phyloP scores from a whole-genome alignment of 1,284 basidiomycete species.

The Vanrija sp. region DNA sequence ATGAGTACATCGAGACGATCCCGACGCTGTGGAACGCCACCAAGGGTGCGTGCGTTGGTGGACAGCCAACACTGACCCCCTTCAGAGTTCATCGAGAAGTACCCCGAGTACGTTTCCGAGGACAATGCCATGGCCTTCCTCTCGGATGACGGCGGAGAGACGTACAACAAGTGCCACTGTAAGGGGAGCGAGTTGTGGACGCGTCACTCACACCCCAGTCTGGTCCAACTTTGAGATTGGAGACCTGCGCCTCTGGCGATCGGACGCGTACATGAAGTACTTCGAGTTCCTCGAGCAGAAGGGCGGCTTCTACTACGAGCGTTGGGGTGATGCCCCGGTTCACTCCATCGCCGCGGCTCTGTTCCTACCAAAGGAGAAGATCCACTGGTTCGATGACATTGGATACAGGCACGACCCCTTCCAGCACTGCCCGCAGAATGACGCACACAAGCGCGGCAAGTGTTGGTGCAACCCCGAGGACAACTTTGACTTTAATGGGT shows the following conservation, averaged over 20 bases:
- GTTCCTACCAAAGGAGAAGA: conserved; percentile 64
- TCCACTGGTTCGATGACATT: conserved; percentile 66
- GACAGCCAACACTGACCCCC: background rate
- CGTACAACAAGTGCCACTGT: conserved; percentile 79
- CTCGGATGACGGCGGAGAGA: conserved; percentile 65
- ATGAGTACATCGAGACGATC: conserved; percentile 74
- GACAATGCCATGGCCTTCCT: conserved; percentile 72
- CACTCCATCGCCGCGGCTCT: conserved; percentile 74
- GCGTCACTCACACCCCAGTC: conserved; percentile 49
- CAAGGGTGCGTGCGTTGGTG: conserved; percentile 53
- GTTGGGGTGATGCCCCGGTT: conserved; percentile 75
- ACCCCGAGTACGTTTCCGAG: conserved; percentile 65
- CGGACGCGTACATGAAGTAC: conserved; percentile 69
- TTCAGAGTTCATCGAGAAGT: conserved; percentile 62
- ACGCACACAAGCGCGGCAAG: conserved; percentile 42
- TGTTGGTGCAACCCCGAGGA: conserved; percentile 48
- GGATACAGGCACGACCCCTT: conserved; percentile 50
- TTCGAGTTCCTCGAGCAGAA: conserved; percentile 71
- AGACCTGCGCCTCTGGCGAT: conserved; percentile 67
- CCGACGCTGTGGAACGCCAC: conserved; percentile 69
- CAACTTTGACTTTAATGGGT: conserved; percentile 50
- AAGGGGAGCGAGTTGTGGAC: conserved; percentile 35
- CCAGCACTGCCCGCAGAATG: conserved; percentile 49
- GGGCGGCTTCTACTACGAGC: conserved; percentile 80
- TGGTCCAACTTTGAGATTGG: conserved; percentile 87